Percentiles rank a stretch among this genome's conserved stretches.
phyloP scores from a whole-genome alignment of 2,329 filamentous ascomycete genomes.

The Hymenoscyphus infarciens region DNA sequence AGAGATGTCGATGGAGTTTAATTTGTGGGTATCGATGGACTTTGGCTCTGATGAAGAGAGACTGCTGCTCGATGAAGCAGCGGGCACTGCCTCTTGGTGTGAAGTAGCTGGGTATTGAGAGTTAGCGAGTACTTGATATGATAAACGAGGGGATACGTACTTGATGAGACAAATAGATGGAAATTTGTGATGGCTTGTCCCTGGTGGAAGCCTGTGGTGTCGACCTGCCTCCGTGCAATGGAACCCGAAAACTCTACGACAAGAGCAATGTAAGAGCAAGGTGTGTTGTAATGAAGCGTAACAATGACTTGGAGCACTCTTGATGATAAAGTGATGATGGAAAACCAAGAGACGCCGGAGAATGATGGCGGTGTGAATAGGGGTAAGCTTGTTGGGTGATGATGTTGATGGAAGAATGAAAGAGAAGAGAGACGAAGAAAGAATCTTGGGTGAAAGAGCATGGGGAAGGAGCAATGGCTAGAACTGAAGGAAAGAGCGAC shows the following conservation, averaged over 20 bases:
- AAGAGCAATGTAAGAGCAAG: neutral
- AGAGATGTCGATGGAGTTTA: neutral
- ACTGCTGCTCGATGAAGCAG: neutral
- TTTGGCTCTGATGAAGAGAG: too few species aligned
- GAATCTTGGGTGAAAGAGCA: neutral
- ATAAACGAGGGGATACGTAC: neutral
- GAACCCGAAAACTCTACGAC: neutral
- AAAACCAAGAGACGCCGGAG: neutral
- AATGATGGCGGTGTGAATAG: neutral
- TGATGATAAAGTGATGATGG: neutral
- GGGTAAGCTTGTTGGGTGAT: neutral
- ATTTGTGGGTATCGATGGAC: neutral
- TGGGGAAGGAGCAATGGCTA: neutral
- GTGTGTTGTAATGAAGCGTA: neutral
- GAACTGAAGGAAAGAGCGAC: neutral
- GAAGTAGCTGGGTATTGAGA: neutral
- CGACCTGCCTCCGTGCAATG: neutral
- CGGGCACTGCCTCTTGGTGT: neutral
- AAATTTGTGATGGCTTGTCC: neutral
- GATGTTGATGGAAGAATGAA: neutral
- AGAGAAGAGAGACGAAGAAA: neutral
- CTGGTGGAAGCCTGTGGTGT: neutral
- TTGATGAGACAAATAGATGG: neutral
- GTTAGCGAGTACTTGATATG: neutral
- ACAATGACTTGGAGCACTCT: neutral